Percentiles rank a stretch among this genome's conserved stretches.
These are phyloP conservation scores for Penicillium freii DNA, from an alignment of 2,329 filamentous ascomycete species.

Conservation along the genomic window DNA sequence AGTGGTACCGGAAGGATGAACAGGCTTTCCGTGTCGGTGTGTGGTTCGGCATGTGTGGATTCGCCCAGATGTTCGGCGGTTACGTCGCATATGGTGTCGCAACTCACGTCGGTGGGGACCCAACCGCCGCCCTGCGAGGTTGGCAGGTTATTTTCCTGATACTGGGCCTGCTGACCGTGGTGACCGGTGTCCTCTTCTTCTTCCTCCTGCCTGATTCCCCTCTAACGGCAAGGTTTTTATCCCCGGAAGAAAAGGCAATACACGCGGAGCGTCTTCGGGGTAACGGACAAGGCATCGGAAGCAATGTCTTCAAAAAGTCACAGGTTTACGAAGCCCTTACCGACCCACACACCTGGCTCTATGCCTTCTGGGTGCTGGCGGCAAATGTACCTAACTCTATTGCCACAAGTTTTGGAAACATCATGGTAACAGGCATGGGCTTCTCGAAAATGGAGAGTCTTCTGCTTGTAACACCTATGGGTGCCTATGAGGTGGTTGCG, in stretches of 20 bases:
- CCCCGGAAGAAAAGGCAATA: constrained; percentile 31
- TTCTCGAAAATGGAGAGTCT: constrained; percentile 35
- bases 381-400: constrained; percentile 41
- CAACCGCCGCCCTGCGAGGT: constrained; percentile 27
- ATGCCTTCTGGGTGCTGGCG: constrained; percentile 37
- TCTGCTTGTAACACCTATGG: constrained; percentile 40
- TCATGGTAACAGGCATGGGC: constrained; percentile 41
- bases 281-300: constrained; percentile 40
- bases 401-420: constrained; percentile 40
- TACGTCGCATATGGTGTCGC: constrained; percentile 39
- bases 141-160: constrained; percentile 44
- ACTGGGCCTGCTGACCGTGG: constrained; percentile 35
- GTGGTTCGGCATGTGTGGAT: constrained; percentile 35
- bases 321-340: constrained; percentile 37
- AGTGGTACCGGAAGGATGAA: constrained; percentile 35
- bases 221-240: constrained; percentile 33
- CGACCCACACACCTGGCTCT: constrained; percentile 40
- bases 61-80: constrained; percentile 40
- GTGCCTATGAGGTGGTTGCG: constrained; percentile 40
- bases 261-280: constrained; percentile 36
- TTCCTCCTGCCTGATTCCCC: constrained; percentile 40
- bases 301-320: constrained; percentile 33
- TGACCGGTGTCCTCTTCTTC: constrained; percentile 39
- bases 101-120: constrained; percentile 29
- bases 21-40: constrained; percentile 32